Evolutionary conservation across 495 filamentous ascomycete species (phyloP), one percentile per base, ranked within the genome.

Genomic region (Bathelium albidoporum): DNA sequence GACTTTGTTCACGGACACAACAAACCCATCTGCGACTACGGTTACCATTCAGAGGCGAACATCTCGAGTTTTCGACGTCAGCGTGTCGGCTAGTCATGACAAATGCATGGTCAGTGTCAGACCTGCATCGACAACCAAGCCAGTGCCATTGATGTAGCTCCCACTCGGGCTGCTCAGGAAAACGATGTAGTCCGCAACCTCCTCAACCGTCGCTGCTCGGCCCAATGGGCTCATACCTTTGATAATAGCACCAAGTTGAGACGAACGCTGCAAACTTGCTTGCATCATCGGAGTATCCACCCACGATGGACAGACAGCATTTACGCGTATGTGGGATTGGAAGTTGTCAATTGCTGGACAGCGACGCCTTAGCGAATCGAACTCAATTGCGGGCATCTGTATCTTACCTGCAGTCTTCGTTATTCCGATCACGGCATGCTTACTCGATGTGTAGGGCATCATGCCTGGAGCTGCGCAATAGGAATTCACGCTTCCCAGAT

Each of bases 341-440:
- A 52, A 49, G 3, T 65, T 53, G 32, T 36, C 63, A 28, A 63
- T 45, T 4, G 62, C 49, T 55, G 34, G 5, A 26, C 4, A 0
- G 20, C 29, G 7, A 28, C 9, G 12, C 26, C n/a, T 55, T 26
- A 55, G 22, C 20, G 7, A 12, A 2, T 29, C 12, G 22, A 7
- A 29, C 0, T 49, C 14, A 20, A 49, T 5, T 49, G n/a, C 16
- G 5, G 44, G n/a, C 5, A 49, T 12, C 7, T 16, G 20, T 5
- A 0, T 10, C 22, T 26, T 55, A 55, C 49, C 49, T 0, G 24
- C 1, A 24, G 49, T 29, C 32, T 3, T 44, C 14, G 79, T 79
- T 60, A 84, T 75, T 0, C 77, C 80, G 0, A 79, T 34, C 1
- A 80, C 69, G 0, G 79, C 81, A 62, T 83, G 80, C 62, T 84